phyloP scores from a whole-genome alignment of 2,329 filamentous ascomycete genomes.

The Macroventuria anomochaeta region DNA sequence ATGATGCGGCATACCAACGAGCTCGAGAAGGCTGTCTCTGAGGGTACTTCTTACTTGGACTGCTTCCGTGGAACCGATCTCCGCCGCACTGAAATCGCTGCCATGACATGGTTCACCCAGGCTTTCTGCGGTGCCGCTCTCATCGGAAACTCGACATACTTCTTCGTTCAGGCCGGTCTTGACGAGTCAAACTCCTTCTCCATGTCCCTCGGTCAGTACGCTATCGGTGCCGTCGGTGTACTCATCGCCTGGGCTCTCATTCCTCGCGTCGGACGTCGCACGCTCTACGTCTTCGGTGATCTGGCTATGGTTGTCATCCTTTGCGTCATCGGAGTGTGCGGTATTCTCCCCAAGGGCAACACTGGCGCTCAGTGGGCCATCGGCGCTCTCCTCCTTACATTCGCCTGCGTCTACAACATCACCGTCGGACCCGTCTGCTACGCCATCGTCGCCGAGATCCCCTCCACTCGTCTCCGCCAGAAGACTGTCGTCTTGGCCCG shows the following conservation, averaged over 20 bases:
- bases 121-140: constrained; percentile 47
- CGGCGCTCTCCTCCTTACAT: constrained; percentile 44
- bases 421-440: constrained; percentile 90
- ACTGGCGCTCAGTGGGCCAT: constrained; percentile 56
- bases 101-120: constrained; percentile 58
- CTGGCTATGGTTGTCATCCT: constrained; percentile 67
- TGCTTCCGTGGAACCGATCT: constrained; percentile 84
- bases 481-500: constrained; percentile 89
- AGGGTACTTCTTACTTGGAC: constrained; percentile 76
- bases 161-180: constrained; percentile 57
- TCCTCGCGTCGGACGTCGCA: constrained; percentile 75
- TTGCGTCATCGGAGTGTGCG: constrained; percentile 80
- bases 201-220: constrained; percentile 62
- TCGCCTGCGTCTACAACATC: constrained; percentile 77
- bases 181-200: constrained; percentile 51
- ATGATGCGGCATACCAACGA: constrained; percentile 93
- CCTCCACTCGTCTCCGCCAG: constrained; percentile 82
- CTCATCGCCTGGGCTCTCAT: constrained; percentile 82
- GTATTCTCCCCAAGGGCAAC: constrained; percentile 56
- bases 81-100: constrained; percentile 76
- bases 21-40: constrained; percentile 71
- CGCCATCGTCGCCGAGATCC: constrained; percentile 83
- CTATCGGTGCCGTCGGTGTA: constrained; percentile 66
- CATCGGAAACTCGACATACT: constrained; percentile 54
- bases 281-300: constrained; percentile 74